A percentile compares a stretch with the other conserved stretches of the same genome.
phyloP scores from a whole-genome alignment of 345 rosid species.

The Anastatica hierochuntica region DNA sequence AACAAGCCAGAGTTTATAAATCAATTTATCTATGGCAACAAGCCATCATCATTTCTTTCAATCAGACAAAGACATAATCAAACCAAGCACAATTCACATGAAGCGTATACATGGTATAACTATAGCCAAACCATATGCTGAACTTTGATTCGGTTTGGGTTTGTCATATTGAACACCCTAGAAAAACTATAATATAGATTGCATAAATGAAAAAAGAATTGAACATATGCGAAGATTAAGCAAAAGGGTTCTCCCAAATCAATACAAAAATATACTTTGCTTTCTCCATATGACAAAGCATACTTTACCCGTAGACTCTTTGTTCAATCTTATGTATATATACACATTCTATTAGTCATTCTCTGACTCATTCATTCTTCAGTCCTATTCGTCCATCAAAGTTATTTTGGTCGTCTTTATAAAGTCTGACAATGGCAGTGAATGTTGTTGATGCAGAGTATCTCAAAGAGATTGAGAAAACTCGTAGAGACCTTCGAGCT shows the following conservation, averaged over 20 bases:
- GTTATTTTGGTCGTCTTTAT: no score
- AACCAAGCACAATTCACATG: neutral
- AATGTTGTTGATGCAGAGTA: conserved; percentile 42
- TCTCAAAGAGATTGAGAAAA: conserved; percentile 56
- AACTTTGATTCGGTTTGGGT: no score
- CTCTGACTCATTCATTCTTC: neutral
- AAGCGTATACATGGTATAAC: no score
- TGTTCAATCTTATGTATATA: neutral
- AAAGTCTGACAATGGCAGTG: conserved; percentile 32
- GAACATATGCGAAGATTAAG: conserved; percentile 20
- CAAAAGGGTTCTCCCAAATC: conserved; percentile 10
- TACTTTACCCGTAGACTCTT: conserved; percentile 6
- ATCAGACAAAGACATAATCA: neutral
- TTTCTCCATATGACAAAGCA: conserved; percentile 14
- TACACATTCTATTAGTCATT: no score
- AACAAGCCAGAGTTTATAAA: no score
- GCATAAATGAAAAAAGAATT: neutral
- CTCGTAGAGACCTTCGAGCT: conserved; percentile 69
- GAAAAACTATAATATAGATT: no score
- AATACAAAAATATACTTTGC: conserved; percentile 20
- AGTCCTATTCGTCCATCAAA: neutral
- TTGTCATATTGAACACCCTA: no score
- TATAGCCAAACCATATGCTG: no score
- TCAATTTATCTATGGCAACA: no score
- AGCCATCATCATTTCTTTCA: neutral